These are phyloP conservation scores for Stentor roeselii DNA, from an alignment of 73 alveolate genomes.

Conservation along the genomic window DNA sequence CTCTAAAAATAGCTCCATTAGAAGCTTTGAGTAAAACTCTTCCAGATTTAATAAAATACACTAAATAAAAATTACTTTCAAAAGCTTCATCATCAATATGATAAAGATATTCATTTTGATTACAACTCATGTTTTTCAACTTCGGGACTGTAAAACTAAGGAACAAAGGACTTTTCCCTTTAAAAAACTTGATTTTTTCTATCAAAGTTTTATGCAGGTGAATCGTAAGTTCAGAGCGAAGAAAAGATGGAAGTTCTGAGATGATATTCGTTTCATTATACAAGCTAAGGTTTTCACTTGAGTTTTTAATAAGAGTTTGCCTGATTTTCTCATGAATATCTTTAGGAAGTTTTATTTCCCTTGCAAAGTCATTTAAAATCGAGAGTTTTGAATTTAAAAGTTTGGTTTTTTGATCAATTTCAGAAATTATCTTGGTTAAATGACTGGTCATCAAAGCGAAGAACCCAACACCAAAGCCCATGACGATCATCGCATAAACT, in stretches of 20 bases:
- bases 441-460: slow-evolving; percentile 41
- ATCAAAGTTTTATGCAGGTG: slow-evolving; percentile 48
- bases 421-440: slow-evolving; percentile 31
- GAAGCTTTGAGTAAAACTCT: slow-evolving; percentile 45
- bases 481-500: slow-evolving; percentile 25
- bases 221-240: slow-evolving; percentile 45
- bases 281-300: slow-evolving; percentile 27
- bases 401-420: slow-evolving; percentile 13
- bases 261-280: slow-evolving; percentile 38
- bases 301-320: slow-evolving; percentile 39
- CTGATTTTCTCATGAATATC: slow-evolving; percentile 30
- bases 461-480: slow-evolving; percentile 52
- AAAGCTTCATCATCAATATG: slow-evolving; percentile 56
- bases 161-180: slow-evolving; percentile 45
- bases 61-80: slow-evolving; percentile 31
- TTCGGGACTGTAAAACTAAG: slow-evolving; percentile 43
- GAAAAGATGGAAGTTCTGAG: slow-evolving; percentile 42
- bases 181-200: slow-evolving; percentile 44
- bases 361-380: slow-evolving; percentile 38
- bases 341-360: slow-evolving; percentile 42
- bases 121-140: slow-evolving; percentile 48
- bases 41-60: slow-evolving; percentile 47
- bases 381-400: slow-evolving; percentile 29
- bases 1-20: slow-evolving; percentile 46
- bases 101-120: slow-evolving; percentile 41